Evolutionary conservation across 306 rosid species (phyloP).

Genomic region (Elaeagnus macrophylla): DNA sequence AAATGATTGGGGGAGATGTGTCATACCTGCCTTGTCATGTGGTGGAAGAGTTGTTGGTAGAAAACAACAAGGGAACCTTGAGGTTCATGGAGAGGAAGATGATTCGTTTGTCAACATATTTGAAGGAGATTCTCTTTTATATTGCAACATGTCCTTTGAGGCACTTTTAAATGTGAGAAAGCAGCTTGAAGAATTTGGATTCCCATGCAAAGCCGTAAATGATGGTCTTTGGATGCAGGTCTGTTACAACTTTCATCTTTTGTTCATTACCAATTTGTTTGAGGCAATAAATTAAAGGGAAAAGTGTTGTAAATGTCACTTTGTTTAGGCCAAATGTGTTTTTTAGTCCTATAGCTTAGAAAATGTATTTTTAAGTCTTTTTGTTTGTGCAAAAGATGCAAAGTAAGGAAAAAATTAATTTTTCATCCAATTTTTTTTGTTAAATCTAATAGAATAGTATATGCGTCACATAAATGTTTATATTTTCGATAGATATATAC

Average conservation of each 20-base stretch:
- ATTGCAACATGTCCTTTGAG: slow-evolving; percentile 92
- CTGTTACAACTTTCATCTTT: slow-evolving; percentile 5
- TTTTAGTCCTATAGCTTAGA: no score
- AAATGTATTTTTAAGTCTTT: no score
- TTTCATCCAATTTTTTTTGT: no score
- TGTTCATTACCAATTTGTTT: no score
- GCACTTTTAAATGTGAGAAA: slow-evolving; percentile 81
- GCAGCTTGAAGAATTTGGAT: slow-evolving; percentile 86
- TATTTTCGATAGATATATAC: no score
- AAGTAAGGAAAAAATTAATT: no score
- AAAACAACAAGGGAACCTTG: slow-evolving; percentile 57
- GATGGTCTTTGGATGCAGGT: slow-evolving; percentile 99
- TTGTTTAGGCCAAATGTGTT: no score
- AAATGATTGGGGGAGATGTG: slow-evolving; percentile 82
- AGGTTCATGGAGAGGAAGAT: slow-evolving; percentile 61
- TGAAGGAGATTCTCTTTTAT: slow-evolving; percentile 91
- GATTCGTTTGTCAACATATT: slow-evolving; percentile 74
- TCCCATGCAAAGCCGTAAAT: slow-evolving; percentile 98
- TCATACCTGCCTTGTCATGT: slow-evolving; percentile 64
- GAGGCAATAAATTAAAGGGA: no score
- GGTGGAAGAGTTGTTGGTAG: slow-evolving; percentile 75
- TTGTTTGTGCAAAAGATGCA: no score
- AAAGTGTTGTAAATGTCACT: no score
- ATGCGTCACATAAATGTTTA: no score
- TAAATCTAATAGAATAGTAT: no score